Conservation (phyloP, 106 monocot genomes). For the Cymbidium sinense region DNA sequence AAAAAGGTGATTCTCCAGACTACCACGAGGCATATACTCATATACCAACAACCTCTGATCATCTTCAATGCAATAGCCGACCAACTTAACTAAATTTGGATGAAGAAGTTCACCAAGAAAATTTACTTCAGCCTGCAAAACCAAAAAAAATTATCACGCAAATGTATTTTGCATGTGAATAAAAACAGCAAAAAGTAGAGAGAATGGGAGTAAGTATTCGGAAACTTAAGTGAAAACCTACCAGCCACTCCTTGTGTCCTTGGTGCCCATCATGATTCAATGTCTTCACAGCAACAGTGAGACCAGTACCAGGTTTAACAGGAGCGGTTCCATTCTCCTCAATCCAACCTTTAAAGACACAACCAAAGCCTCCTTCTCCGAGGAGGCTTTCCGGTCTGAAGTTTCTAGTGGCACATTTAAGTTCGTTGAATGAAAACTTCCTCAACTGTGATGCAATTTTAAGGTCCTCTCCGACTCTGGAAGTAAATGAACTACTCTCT, state of each 20-base stretch:
- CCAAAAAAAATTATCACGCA: neutral
- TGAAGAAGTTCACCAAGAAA: slow-evolving; percentile 69
- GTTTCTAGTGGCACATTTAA: slow-evolving; percentile 71
- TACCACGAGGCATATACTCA: slow-evolving; percentile 75
- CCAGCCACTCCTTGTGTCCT: slow-evolving; percentile 84
- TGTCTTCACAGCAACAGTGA: slow-evolving; percentile 70
- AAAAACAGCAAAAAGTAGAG: neutral
- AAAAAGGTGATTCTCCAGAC: slow-evolving; percentile 74
- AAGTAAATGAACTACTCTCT: slow-evolving; percentile 46
- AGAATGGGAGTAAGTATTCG: neutral
- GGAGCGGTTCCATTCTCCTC: slow-evolving; percentile 74
- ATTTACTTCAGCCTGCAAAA: slow-evolving; percentile 79
- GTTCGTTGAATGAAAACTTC: slow-evolving; percentile 58
- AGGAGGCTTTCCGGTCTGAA: slow-evolving; percentile 69
- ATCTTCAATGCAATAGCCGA: slow-evolving; percentile 78
- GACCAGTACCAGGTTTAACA: slow-evolving; percentile 68
- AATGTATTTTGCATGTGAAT: neutral
- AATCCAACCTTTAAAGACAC: slow-evolving; percentile 85
- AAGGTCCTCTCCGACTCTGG: slow-evolving; percentile 49
- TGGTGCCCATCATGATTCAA: slow-evolving; percentile 76
- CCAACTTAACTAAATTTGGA: slow-evolving; percentile 66
- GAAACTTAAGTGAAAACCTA: slow-evolving; percentile 14
- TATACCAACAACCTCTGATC: slow-evolving; percentile 67
- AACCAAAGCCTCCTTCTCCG: slow-evolving; percentile 77
- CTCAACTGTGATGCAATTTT: slow-evolving; percentile 57